Conservation (phyloP, 345 rosid species). For the Luvunga scandens region DNA sequence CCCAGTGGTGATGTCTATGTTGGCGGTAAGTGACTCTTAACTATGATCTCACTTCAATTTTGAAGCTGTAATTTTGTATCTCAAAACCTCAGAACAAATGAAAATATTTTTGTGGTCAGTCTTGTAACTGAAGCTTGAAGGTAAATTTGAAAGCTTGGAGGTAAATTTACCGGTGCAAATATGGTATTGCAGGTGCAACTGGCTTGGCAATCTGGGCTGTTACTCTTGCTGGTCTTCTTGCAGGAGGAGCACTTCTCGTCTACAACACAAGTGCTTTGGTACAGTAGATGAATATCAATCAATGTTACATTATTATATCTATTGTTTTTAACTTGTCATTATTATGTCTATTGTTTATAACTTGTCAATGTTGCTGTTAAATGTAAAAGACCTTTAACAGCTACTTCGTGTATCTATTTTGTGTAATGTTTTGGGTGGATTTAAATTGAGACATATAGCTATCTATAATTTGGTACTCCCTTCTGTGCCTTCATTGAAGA, state of each 20-base stretch:
- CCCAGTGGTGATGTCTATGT: slow-evolving; percentile 72
- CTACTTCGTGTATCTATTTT: neutral
- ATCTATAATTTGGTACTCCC: neutral
- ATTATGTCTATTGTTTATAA: neutral
- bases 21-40: slow-evolving; percentile 47
- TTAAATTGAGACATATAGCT: neutral
- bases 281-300: slow-evolving; percentile 39
- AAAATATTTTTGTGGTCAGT: neutral
- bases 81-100: neutral
- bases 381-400: neutral
- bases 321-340: neutral
- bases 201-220: slow-evolving; percentile 97
- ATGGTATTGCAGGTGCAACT: slow-evolving; percentile 41
- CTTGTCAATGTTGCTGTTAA: slow-evolving; percentile 1
- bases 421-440: slow-evolving; percentile 7
- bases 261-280: slow-evolving; percentile 97
- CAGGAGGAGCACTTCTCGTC: slow-evolving; percentile 90
- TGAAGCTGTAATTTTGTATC: too few species aligned
- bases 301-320: neutral
- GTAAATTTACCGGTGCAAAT: neutral
- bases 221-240: slow-evolving; percentile 71
- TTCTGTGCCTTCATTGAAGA: neutral
- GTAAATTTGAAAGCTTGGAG: neutral
- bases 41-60: neutral
- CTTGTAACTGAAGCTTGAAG: neutral